Evolutionary conservation across 306 rosid genomes (phyloP), one percentile per base, ranked within the genome.

Genomic region (Arachis hypogaea): DNA sequence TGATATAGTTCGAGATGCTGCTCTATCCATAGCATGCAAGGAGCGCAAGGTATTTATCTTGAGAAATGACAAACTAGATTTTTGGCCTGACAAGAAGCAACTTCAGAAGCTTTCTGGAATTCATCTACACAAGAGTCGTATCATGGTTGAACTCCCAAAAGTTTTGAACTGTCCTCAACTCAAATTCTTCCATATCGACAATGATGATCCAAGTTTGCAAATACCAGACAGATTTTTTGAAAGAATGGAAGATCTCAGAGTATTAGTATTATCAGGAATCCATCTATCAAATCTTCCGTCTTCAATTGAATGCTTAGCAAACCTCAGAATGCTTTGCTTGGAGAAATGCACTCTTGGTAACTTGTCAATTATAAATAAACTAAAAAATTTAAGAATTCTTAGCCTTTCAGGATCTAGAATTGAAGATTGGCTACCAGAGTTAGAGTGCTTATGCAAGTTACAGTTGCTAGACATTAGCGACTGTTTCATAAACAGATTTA

Each of bases 311-410:
- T 1, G 3, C 11, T 22, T 69, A 41, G 38, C 9, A 16, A 40
- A 69, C 1, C 74, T 69, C 41, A 54, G 22, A 54, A 9, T 54
- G 63, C 50, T 55, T 54, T 54, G 28, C 5, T 18, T 69, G 63
- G 63, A 69, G 74, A 47, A 5, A 6, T 69, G 74, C 52, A 42
- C 5, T 9, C 43, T 69, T 5, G 28, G 4, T 1, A 10, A 16
- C 14, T 69, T 54, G 28, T 38, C 51, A 3, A 9, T 36, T n/a
- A 7, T 69, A 18, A 3, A 51, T 9, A 6, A 40, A 3, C 10
- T 69, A 1, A 55, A 69, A 18, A 55, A 69, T n/a, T 54, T 69
- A 69, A 54, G 52, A 69, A 54, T 69, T 54, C 63, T 69, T 4
- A 40, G 63, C 50, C 28, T 69, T 11, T 69, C 52, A 16, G 51